Evolutionary conservation across 2,329 filamentous ascomycete species (phyloP), one percentile per base, ranked within the genome.

Genomic region (Berkeleyomyces rouxiae): DNA sequence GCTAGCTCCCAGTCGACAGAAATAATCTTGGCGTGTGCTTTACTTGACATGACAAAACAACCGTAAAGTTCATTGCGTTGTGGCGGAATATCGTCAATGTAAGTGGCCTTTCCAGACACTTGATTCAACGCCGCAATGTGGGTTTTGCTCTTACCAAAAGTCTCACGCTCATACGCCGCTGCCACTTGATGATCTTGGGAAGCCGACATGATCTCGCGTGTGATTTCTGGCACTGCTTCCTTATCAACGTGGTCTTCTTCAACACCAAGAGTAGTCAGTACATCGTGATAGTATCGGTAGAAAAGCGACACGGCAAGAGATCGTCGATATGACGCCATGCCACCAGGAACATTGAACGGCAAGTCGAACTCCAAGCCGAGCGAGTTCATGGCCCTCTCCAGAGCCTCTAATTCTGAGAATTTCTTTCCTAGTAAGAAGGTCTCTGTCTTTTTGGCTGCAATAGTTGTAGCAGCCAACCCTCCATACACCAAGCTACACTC

Each of bases 271-370:
- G 79, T 79, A 0, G 82, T 79, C 49, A 96, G 77, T 0, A 92
- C 81, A 66, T 97, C 92, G 69, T 97, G 88, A 70, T 96, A 97
- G 73, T 96, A 99, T 46, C 90, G 85, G 74, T 97, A 97, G 74
- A 97, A 97, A 78, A 99, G 95, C 2, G 91, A 86, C 61, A 97
- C 77, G 0, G 93, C 92, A 7, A 99, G 76, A 0, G 90, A 88
- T 71, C 93, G 95, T 37, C 93, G 80, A 70, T 97, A 99, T 0
- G 90, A 95, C 0, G 93, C 92, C 93, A 99, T 99, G 44, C 93
- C 93, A 67, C 93, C 93, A 0, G 92, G 93, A 0, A 99, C 93
- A 61, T 90, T 86, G 69, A 95, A 97, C 3, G 82, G 79, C 39
- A 99, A 78, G 70, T 95, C 83, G 69, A 99, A 99, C 70, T 97